These are phyloP conservation scores for Chrysophaeum taylorii DNA, from an alignment of 352 stramenopile species.

Conservation along the genomic window DNA sequence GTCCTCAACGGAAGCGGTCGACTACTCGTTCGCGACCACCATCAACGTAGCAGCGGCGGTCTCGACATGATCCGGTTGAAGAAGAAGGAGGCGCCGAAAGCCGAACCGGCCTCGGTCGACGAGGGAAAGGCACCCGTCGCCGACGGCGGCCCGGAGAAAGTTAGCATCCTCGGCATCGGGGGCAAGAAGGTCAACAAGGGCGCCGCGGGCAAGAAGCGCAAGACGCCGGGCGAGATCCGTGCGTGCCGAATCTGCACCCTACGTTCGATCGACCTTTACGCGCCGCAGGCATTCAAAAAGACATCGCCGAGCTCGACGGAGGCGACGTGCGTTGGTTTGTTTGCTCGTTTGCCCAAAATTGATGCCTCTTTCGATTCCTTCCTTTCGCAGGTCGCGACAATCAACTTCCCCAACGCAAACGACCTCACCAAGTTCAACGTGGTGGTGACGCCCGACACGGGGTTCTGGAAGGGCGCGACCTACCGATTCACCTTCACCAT, in stretches of 20 bases:
- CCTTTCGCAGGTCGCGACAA: conserved; percentile 67
- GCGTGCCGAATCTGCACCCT: no score
- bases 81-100: conserved; percentile 10
- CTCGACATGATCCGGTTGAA: conserved; percentile 16
- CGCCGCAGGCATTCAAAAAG: conserved; percentile 98
- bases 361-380: not conserved
- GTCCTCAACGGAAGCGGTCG: no score
- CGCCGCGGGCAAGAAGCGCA: conserved; percentile 60
- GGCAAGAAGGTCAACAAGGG: conserved; percentile 49
- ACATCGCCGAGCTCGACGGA: conserved; percentile 94
- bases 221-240: conserved; percentile 90
- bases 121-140: not conserved
- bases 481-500: conserved; percentile 97
- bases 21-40: no score
- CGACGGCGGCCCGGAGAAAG: conserved; percentile 28
- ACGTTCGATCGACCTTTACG: no score
- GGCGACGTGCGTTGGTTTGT: no score
- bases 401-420: conserved; percentile 91
- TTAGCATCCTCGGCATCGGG: conserved; percentile 48
- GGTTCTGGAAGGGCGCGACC: conserved; percentile 87
- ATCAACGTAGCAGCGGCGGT: no score
- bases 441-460: conserved; percentile 75
- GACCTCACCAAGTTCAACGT: conserved; percentile 74
- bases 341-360: no score
- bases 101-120: not conserved